Evolutionary conservation across 1,284 basidiomycete species (phyloP).

Genomic region (Meripilus lineatus): DNA sequence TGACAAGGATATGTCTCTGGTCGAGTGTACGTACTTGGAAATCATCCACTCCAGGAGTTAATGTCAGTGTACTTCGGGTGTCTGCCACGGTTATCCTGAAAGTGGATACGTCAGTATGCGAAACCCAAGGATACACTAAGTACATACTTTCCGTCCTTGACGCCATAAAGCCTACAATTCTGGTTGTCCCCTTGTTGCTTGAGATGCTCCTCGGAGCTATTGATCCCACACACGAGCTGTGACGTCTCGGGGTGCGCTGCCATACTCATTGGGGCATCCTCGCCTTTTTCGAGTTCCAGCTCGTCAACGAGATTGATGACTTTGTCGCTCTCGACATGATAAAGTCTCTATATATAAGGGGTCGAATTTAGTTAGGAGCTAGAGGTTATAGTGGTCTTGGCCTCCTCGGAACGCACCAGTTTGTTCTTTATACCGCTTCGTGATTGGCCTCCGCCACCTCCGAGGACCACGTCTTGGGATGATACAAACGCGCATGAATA

Average conservation of each 20-base stretch:
- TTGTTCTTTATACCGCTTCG: slow-evolving; percentile 90
- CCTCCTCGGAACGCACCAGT: slow-evolving; percentile 52
- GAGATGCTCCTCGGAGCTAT: slow-evolving; percentile 64
- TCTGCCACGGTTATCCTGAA: slow-evolving; percentile 49
- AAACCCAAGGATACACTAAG: neutral
- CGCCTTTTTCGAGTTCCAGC: slow-evolving; percentile 69
- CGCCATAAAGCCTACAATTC: slow-evolving; percentile 73
- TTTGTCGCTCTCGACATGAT: slow-evolving; percentile 56
- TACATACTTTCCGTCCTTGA: slow-evolving; percentile 56
- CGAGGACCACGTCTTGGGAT: slow-evolving; percentile 72
- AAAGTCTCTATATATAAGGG: slow-evolving; percentile 53
- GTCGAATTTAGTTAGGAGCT: neutral
- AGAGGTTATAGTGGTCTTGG: neutral
- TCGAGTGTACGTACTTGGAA: slow-evolving; percentile 73
- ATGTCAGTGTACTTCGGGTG: slow-evolving; percentile 58
- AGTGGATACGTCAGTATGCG: slow-evolving; percentile 3
- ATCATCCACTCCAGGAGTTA: slow-evolving; percentile 57
- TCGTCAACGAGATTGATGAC: slow-evolving; percentile 62
- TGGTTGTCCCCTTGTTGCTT: slow-evolving; percentile 63
- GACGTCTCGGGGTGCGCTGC: slow-evolving; percentile 55
- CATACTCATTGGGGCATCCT: slow-evolving; percentile 95
- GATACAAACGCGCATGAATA: slow-evolving; percentile 85
- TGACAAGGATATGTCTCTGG: no score
- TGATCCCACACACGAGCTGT: slow-evolving; percentile 78
- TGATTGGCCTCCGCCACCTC: slow-evolving; percentile 83